Evolutionary conservation across 176 grass and related monocot species (phyloP).

Genomic region (sorghum (Sorghum bicolor)): DNA sequence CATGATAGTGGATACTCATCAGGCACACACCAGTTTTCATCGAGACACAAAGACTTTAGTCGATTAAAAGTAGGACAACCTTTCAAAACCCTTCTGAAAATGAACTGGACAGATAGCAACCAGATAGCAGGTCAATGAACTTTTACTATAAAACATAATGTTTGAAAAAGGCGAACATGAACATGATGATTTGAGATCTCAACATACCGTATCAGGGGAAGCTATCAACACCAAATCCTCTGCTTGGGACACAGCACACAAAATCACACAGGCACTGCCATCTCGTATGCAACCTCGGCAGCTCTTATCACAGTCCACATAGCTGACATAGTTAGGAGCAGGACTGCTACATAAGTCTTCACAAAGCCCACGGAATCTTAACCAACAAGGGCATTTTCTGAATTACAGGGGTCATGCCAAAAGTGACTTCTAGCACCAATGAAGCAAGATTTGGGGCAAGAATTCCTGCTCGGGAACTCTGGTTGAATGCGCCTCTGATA

Average conservation of each 20-base stretch:
- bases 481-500: neutral
- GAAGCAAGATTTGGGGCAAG: neutral
- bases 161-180: neutral
- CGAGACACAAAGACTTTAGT: neutral
- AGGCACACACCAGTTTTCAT: neutral
- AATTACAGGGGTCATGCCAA: neutral
- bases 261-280: neutral
- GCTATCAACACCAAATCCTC: accelerated
- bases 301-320: neutral
- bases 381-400: neutral
- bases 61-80: slow-evolving; percentile 6
- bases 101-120: neutral
- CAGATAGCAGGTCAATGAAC: neutral
- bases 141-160: neutral
- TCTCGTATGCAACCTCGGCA: neutral
- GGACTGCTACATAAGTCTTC: neutral
- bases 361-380: neutral
- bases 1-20: neutral
- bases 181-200: neutral
- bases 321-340: neutral
- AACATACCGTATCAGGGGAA: neutral
- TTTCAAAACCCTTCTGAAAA: slow-evolving; percentile 2
- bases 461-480: neutral
- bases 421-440: accelerated
- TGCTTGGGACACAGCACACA: neutral